A percentile compares a stretch with the other conserved stretches of the same genome.
phyloP scores from a whole-genome alignment of 176 grass and related monocot genomes.

The Carex littledalei region DNA sequence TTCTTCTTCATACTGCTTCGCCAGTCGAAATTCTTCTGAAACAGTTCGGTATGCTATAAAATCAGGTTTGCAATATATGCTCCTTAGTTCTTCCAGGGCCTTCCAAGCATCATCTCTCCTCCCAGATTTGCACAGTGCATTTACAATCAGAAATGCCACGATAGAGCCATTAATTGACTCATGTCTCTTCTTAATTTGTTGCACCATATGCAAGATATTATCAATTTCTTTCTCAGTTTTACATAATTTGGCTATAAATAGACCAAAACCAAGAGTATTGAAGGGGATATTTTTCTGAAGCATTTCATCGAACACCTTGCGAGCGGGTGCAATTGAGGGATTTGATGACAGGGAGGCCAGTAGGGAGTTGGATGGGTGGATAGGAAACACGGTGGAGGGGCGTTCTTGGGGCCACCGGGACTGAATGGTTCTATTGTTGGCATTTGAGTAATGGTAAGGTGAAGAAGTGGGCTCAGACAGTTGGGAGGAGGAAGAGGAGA shows the following conservation, averaged over 20 bases:
- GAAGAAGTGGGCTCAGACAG: background rate
- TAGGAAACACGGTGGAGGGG: background rate
- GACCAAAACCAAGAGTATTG: conserved; percentile 57
- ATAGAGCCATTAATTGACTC: conserved; percentile 40
- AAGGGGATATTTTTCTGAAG: conserved; percentile 3
- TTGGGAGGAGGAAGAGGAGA: background rate
- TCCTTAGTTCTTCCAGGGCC: conserved; percentile 50
- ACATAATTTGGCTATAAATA: conserved; percentile 37
- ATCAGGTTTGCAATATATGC: conserved; percentile 57
- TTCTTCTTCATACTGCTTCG: conserved; percentile 44
- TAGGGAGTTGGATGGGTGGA: conserved; percentile 1
- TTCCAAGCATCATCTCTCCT: conserved; percentile 64
- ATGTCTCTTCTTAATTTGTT: conserved; percentile 3
- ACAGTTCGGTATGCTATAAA: conserved; percentile 81
- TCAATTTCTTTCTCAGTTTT: conserved; percentile 22
- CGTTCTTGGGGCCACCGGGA: background rate
- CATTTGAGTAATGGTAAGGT: background rate
- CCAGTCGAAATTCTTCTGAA: conserved; percentile 49
- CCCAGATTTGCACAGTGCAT: conserved; percentile 41
- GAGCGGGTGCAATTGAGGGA: conserved; percentile 32
- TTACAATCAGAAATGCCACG: conserved; percentile 41
- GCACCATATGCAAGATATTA: conserved; percentile 30
- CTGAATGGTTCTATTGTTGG: background rate
- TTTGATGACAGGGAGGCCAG: background rate
- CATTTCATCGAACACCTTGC: conserved; percentile 67